A percentile compares a stretch with the other conserved stretches of the same genome.
Conservation (phyloP, 1,284 basidiomycete species). For the Moesziomyces sp. region DNA sequence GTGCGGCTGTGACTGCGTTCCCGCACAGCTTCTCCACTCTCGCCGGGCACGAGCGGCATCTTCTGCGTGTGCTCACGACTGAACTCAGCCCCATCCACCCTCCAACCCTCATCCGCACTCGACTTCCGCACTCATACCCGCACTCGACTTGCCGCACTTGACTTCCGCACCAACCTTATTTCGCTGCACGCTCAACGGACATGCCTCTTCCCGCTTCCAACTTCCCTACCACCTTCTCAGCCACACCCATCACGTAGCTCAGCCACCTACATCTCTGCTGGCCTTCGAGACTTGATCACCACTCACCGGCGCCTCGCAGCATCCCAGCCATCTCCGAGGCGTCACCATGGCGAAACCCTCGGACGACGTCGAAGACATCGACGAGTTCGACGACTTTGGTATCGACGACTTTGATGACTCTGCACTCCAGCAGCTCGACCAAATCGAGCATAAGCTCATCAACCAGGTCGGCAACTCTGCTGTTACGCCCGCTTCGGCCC, state of each 20-base stretch:
- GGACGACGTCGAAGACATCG: constrained; percentile 48
- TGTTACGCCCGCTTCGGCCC: neutral
- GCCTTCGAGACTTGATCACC: no score
- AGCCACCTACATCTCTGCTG: neutral
- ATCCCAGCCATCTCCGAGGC: neutral
- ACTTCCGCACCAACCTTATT: constrained; percentile 1
- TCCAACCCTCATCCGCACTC: neutral
- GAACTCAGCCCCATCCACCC: neutral
- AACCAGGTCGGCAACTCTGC: constrained; percentile 2
- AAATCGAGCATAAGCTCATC: constrained; percentile 43
- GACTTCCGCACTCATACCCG: constrained; percentile 9
- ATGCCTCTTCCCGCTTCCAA: constrained; percentile 8
- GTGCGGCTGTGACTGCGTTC: no score
- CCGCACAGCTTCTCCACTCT: no score
- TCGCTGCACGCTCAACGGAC: neutral
- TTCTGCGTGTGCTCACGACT: neutral
- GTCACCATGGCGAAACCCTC: constrained; percentile 15
- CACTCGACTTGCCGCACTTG: neutral
- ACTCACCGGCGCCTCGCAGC: neutral
- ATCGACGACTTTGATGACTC: constrained; percentile 30
- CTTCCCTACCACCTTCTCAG: neutral
- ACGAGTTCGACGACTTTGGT: constrained; percentile 52
- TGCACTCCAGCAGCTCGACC: constrained; percentile 25
- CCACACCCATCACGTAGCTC: constrained; percentile 1
- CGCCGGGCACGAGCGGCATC: no score